Conservation (phyloP, 306 rosid species). For the Mucuna pruriens region DNA sequence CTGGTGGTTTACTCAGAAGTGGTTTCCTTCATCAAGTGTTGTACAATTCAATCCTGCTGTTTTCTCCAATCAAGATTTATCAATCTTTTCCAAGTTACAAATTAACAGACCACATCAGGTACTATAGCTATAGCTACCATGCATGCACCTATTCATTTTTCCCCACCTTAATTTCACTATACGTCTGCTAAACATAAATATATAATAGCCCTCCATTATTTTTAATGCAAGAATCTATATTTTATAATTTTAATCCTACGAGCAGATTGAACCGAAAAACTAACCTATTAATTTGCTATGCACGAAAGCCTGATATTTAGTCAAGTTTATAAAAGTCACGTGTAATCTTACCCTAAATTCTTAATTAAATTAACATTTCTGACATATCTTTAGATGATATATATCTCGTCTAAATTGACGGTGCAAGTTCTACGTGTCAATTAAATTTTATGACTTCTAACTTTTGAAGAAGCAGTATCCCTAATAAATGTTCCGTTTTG, state of each 20-base stretch:
- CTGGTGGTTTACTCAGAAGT: conserved; percentile 66
- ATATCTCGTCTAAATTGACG: too few species aligned
- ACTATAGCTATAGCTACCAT: neutral
- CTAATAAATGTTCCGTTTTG: too few species aligned
- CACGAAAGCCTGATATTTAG: too few species aligned
- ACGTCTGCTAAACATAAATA: too few species aligned
- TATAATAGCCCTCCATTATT: neutral
- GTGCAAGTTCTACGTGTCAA: too few species aligned
- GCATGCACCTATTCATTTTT: neutral
- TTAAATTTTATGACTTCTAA: too few species aligned
- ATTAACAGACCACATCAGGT: conserved; percentile 34
- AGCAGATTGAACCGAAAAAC: neutral
- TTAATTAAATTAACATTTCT: too few species aligned
- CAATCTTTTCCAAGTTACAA: conserved; percentile 2
- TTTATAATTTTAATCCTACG: neutral
- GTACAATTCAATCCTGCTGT: conserved; percentile 22
- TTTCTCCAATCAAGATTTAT: conserved; percentile 52
- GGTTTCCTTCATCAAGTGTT: conserved; percentile 56
- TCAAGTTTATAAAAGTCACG: too few species aligned
- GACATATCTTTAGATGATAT: too few species aligned
- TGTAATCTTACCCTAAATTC: too few species aligned
- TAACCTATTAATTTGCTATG: neutral
- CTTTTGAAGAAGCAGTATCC: too few species aligned
- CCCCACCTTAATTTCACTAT: too few species aligned
- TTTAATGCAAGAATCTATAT: neutral